phyloP scores from a whole-genome alignment of 176 grass and related monocot species.

The Oryza nivara region DNA sequence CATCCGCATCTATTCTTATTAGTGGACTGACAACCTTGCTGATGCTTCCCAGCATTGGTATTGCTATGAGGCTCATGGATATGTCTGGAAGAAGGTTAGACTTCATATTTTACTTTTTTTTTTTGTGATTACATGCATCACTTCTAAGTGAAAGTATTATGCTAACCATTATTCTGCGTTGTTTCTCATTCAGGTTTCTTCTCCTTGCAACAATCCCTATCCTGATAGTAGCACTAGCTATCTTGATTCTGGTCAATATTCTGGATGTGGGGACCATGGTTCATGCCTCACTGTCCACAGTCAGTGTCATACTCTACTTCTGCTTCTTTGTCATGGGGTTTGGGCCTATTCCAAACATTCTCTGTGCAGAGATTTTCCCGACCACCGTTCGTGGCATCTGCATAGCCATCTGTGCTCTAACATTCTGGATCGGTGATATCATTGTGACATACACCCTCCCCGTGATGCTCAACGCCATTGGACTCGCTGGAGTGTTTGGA shows the following conservation, averaged over 20 bases:
- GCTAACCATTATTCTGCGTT: slow-evolving; percentile 20
- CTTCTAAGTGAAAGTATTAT: neutral
- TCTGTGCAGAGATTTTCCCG: slow-evolving; percentile 95
- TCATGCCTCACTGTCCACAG: slow-evolving; percentile 78
- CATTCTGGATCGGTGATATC: slow-evolving; percentile 85
- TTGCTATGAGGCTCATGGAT: slow-evolving; percentile 99
- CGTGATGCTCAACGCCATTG: slow-evolving; percentile 74
- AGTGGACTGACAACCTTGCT: slow-evolving; percentile 90
- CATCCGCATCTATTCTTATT: slow-evolving; percentile 92
- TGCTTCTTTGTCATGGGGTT: slow-evolving; percentile 98
- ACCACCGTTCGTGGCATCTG: slow-evolving; percentile 85
- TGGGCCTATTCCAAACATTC: slow-evolving; percentile 88
- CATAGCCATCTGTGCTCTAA: slow-evolving; percentile 83
- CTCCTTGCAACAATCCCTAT: slow-evolving; percentile 86
- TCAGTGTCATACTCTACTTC: slow-evolving; percentile 83
- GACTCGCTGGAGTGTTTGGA: slow-evolving; percentile 85
- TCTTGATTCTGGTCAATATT: slow-evolving; percentile 80
- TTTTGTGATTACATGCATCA: slow-evolving; percentile 4
- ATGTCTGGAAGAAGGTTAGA: slow-evolving; percentile 94
- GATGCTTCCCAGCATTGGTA: slow-evolving; percentile 95
- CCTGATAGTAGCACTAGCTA: slow-evolving; percentile 63
- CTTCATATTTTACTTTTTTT: slow-evolving; percentile 3
- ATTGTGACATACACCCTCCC: slow-evolving; percentile 92
- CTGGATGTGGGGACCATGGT: slow-evolving; percentile 66
- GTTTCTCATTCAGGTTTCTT: slow-evolving; percentile 71